Evolutionary conservation across 805 yeast genomes (phyloP), one percentile per base, ranked within the genome.

Genomic region (Saturnispora galanensis): DNA sequence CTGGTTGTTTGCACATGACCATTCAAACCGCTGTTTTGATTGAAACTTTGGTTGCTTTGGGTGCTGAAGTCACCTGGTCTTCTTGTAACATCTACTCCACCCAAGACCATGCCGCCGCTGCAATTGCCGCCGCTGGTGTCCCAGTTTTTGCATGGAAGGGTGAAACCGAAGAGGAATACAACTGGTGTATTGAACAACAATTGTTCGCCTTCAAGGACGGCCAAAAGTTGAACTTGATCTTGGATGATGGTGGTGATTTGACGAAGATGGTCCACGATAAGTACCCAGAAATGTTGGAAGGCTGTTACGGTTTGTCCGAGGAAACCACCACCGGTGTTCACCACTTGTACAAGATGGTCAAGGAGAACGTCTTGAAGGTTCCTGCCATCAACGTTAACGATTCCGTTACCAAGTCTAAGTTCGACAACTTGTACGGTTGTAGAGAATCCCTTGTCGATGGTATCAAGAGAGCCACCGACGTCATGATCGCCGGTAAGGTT

Each of bases 101-200:
- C 56, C 98, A 90, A 77, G 98, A 90, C 74, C 97, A 90, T 69
- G 97, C 97, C 59, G 97, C 98, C 62, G 97, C 98, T 64, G 97
- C 97, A 61, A 93, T 90, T 69, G 98, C 98, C 60, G 98, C 97
- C 58, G 70, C 96, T 57, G 98, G 98, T 74, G 94, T 90, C 50
- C 97, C 98, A 65, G 98, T 90, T 56, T 90, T 87, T 60, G 98
- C 98, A 63, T 90, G 98, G 98, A 90, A 90, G 80, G 97, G 98
- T 69, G 97, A 90, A 81, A 87, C 97, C 70, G 98, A 90, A 73
- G 97, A 90, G 77, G 98, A 90, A 77, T 93, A 90, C 81, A 66
- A 79, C 65, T 90, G 98, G 98, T 90, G 98, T 80, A 86, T 90
- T 61, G 97, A 93, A 77, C 97, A 90, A 77, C 97, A 93, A 78